Percentiles rank a stretch among this genome's conserved stretches.
phyloP scores from a whole-genome alignment of 106 monocot genomes.

The Acanthochlamys bracteata region DNA sequence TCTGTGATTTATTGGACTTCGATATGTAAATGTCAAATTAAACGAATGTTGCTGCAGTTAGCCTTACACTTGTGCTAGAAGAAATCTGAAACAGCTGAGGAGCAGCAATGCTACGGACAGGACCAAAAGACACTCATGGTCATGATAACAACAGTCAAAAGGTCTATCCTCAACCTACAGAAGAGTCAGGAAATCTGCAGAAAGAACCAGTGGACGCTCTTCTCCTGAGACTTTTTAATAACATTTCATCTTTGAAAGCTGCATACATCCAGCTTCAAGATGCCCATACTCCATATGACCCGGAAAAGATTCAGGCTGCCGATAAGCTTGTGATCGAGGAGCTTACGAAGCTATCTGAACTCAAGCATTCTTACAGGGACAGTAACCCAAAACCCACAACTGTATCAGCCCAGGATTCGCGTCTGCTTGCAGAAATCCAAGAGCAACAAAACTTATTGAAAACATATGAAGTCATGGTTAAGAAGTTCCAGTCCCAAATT shows the following conservation, averaged over 20 bases:
- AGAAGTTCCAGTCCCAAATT: conserved; percentile 88
- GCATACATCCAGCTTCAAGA: conserved; percentile 74
- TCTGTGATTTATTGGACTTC: background rate
- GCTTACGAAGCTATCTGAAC: conserved; percentile 61
- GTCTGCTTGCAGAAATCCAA: conserved; percentile 70
- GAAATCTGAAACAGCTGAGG: conserved; percentile 3
- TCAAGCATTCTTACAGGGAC: conserved; percentile 59
- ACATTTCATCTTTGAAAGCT: conserved; percentile 67
- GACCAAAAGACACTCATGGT: conserved; percentile 43
- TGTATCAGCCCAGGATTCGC: conserved; percentile 42
- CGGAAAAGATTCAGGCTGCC: conserved; percentile 64
- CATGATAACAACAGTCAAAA: conserved; percentile 72
- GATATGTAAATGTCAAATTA: background rate
- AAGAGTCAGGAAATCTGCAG: conserved; percentile 47
- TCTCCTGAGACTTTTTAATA: conserved; percentile 64
- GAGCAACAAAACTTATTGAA: conserved; percentile 78
- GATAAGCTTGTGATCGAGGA: conserved; percentile 75
- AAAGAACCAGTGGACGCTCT: conserved; percentile 50
- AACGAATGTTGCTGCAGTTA: background rate
- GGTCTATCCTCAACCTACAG: conserved; percentile 90
- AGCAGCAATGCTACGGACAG: conserved; percentile 43
- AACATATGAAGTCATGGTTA: conserved; percentile 80
- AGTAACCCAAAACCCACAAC: conserved; percentile 34
- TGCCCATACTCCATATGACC: conserved; percentile 84
- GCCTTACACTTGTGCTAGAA: background rate